Evolutionary conservation across 2,329 filamentous ascomycete genomes (phyloP), one percentile per base, ranked within the genome.

Genomic region (Exophiala bonariae): DNA sequence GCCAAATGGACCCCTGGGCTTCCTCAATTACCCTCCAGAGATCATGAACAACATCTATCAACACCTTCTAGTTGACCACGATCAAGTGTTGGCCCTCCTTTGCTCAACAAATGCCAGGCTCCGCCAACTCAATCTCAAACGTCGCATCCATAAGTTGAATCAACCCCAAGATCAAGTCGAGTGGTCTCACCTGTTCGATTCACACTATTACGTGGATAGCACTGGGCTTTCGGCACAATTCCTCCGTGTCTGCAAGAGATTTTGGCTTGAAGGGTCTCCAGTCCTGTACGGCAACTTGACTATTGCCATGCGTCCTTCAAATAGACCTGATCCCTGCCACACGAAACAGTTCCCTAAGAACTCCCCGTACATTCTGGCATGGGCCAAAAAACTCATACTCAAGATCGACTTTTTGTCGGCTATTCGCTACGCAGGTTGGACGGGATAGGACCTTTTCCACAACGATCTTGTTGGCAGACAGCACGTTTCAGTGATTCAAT

Each of bases 1-100:
- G n/a, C 33, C 48, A 5, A 30, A 11, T 20, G 46, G 44, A 19
- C 39, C 50, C 3, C 37, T 50, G 50, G 47, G 50, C 11, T 50
- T 31, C 31, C 23, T 53, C 13, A 47, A 47, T 14, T 53, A 46
- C 18, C 48, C 47, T 4, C 17, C 44, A 14, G 51, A 51, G 33
- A 51, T 54, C 26, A 18, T 50, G 36, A 44, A 50, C 18, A 14
- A 37, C 14, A 47, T 51, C 17, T 54, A 54, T 31, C 39, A 26
- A 14, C 32, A 44, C 26, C 28, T 53, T 20, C 34, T 53, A 18
- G 22, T 47, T n/a, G 42, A 53, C 20, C 13, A 40, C 20, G 34
- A 19, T 26, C 40, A 52, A 18, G 33, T 46, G 33, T 38, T 52
- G 23, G 23, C 39, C 14, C 49, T 49, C 19, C 38, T 49, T 16